Conservation (phyloP, 2,329 filamentous ascomycete genomes). For the Diaporthe sp. region DNA sequence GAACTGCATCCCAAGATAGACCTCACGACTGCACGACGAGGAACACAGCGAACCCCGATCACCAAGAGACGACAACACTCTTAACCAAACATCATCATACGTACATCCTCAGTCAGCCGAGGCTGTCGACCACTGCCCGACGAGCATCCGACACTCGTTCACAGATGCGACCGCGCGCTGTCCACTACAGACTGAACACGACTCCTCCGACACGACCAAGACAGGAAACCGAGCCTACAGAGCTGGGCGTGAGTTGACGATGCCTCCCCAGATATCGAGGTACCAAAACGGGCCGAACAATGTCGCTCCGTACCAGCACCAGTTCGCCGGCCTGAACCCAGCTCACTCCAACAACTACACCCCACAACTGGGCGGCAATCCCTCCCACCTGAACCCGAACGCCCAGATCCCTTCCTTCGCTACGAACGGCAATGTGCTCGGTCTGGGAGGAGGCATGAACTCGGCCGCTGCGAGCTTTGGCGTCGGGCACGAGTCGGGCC, state of each 20-base stretch:
- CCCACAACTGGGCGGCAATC: slow-evolving; percentile 70
- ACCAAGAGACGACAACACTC: neutral
- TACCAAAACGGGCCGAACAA: slow-evolving; percentile 58
- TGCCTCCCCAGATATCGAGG: slow-evolving; percentile 56
- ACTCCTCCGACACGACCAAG: slow-evolving; percentile 30
- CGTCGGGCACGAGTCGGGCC: slow-evolving; percentile 74
- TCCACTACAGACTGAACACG: slow-evolving; percentile 34
- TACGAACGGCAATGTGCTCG: slow-evolving; percentile 66
- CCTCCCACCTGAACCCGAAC: slow-evolving; percentile 77
- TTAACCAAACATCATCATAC: slow-evolving; percentile 12
- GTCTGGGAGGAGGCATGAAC: slow-evolving; percentile 66
- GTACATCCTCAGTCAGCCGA: neutral
- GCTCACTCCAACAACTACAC: slow-evolving; percentile 58
- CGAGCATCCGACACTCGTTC: slow-evolving; percentile 24
- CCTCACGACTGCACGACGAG: slow-evolving; percentile 3
- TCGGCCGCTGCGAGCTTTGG: slow-evolving; percentile 59
- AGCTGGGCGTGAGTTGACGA: slow-evolving; percentile 43
- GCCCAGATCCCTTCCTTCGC: slow-evolving; percentile 76
- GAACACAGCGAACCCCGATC: neutral
- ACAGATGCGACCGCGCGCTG: slow-evolving; percentile 33
- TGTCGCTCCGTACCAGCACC: slow-evolving; percentile 59
- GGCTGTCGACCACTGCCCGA: slow-evolving; percentile 14
- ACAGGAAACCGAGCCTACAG: slow-evolving; percentile 23
- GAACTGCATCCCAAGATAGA: slow-evolving; percentile 21
- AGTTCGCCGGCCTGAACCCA: slow-evolving; percentile 66